Percentiles rank a stretch among this genome's conserved stretches.
Conservation (phyloP, 1,284 basidiomycete species). For the Cystobasidiaceae sp. region DNA sequence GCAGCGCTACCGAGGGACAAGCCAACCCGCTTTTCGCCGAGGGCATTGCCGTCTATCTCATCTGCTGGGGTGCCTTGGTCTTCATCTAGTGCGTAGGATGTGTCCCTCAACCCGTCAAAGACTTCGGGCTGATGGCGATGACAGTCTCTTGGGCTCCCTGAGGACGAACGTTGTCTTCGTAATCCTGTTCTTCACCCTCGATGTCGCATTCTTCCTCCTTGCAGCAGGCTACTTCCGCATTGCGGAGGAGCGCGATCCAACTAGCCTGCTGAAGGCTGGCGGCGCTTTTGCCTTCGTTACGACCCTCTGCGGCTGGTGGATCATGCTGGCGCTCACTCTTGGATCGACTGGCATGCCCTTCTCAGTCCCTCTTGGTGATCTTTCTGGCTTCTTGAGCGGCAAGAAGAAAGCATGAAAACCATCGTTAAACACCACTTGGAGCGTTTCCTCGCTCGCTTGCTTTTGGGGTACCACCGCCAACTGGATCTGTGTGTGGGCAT, state of each 20-base stretch:
- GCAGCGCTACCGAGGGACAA: conserved; percentile 3
- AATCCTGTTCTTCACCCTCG: conserved; percentile 35
- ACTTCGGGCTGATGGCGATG: neutral
- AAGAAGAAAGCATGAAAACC: neutral
- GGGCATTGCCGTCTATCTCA: conserved; percentile 33
- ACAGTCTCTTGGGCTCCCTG: conserved; percentile 35
- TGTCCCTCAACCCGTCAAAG: neutral
- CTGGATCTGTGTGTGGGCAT: too few species aligned
- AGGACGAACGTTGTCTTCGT: conserved; percentile 39
- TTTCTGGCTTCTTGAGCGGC: conserved; percentile 28
- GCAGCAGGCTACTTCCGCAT: conserved; percentile 32
- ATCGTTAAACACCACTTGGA: neutral
- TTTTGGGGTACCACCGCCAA: too few species aligned
- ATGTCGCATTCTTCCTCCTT: conserved; percentile 36
- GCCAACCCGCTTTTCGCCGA: conserved; percentile 27
- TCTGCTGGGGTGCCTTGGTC: conserved; percentile 35
- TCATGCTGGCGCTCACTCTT: conserved; percentile 31
- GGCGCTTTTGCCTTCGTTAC: conserved; percentile 38
- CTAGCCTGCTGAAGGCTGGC: conserved; percentile 21
- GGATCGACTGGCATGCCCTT: conserved; percentile 36
- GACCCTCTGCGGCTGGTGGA: conserved; percentile 21
- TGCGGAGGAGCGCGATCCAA: conserved; percentile 11
- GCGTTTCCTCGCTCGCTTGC: too few species aligned
- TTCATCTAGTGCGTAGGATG: conserved; percentile 28
- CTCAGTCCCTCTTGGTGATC: conserved; percentile 37